Percentiles rank a stretch among this genome's conserved stretches.
Conservation (phyloP, 768 basidiomycete genomes). For the Grammothele lineata region DNA sequence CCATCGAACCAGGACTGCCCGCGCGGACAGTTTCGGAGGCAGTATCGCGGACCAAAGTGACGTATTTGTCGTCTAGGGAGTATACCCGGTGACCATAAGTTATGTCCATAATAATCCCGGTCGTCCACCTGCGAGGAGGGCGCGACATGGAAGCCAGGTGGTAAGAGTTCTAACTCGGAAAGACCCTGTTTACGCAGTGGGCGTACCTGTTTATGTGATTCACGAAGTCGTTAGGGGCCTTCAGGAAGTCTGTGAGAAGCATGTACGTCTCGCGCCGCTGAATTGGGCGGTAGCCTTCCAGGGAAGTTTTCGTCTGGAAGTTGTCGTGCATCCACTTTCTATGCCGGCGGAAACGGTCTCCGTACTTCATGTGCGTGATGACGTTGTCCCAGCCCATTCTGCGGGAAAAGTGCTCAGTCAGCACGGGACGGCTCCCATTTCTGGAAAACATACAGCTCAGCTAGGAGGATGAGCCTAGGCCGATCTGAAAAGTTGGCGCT, state of each 20-base stretch:
- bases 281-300: conserved; percentile 18
- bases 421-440: too few relatives aligned
- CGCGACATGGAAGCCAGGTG: neutral
- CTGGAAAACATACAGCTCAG: conserved; percentile 28
- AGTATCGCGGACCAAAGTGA: conserved; percentile 25
- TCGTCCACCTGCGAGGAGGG: conserved; percentile 26
- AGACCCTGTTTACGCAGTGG: too few relatives aligned
- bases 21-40: conserved; percentile 17
- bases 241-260: conserved; percentile 24
- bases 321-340: conserved; percentile 25
- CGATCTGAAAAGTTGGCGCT: conserved; percentile 31
- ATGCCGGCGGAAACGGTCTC: conserved; percentile 26
- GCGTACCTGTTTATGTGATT: conserved; percentile 24
- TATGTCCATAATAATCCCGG: conserved; percentile 28
- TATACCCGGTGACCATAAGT: conserved; percentile 29
- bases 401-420: neutral
- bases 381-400: conserved; percentile 21
- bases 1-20: conserved; percentile 25
- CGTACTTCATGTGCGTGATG: conserved; percentile 19
- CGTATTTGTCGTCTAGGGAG: conserved; percentile 27
- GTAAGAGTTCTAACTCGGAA: too few relatives aligned
- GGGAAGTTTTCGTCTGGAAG: conserved; percentile 15
- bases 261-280: conserved; percentile 24
- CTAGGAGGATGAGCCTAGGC: conserved; percentile 25
- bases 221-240: conserved; percentile 23